Evolutionary conservation across 306 rosid species (phyloP).

Genomic region (Prunus mume): DNA sequence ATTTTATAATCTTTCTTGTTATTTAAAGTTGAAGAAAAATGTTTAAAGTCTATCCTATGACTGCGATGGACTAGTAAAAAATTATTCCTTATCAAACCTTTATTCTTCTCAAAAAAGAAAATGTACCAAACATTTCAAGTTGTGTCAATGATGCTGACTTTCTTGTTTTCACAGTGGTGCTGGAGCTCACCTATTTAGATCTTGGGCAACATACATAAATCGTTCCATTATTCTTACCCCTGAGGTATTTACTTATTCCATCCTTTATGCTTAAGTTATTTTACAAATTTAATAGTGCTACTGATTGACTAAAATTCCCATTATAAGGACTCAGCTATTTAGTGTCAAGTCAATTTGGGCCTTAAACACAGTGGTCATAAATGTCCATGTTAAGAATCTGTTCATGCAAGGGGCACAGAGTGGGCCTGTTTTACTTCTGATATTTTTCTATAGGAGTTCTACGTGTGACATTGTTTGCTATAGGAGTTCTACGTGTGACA

Average conservation of each 20-base stretch:
- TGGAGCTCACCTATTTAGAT: slow-evolving; percentile 94
- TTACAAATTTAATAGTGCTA: not conserved
- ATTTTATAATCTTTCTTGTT: not conserved
- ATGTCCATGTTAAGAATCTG: not conserved
- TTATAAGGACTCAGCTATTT: not conserved
- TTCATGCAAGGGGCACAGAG: not conserved
- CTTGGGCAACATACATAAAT: slow-evolving; percentile 81
- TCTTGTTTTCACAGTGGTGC: slow-evolving; percentile 60
- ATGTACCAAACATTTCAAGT: not conserved
- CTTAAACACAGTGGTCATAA: not conserved
- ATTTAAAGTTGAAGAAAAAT: not conserved
- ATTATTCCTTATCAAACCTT: not conserved
- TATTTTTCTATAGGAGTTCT: not conserved
- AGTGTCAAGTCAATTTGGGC: not conserved
- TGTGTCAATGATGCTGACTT: slow-evolving; percentile 13
- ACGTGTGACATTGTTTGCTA: not conserved
- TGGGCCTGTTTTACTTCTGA: not conserved
- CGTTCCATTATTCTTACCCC: slow-evolving; percentile 92
- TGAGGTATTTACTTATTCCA: slow-evolving; percentile 53
- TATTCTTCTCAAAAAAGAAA: not conserved
- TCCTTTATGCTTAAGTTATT: slow-evolving; percentile 11
- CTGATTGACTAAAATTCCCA: not conserved
- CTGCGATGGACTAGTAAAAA: not conserved
- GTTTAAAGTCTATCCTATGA: not conserved
- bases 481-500: not conserved